A percentile compares a stretch with the other conserved stretches of the same genome.
Conservation (phyloP, 257 asterid species). For the Cruciata laevipes region DNA sequence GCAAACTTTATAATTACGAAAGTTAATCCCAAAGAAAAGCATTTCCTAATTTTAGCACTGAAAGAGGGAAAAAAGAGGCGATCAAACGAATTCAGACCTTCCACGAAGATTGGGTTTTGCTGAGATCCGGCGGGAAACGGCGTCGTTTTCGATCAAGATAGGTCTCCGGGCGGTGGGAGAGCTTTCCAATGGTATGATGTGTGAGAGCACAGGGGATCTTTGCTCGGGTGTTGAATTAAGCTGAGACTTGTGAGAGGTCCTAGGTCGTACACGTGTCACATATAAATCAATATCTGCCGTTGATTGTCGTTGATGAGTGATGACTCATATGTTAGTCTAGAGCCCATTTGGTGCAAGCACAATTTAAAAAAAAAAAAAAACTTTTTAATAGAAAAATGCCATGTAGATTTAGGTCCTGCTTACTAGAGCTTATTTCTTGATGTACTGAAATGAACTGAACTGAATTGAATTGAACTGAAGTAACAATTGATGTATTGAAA, state of each 20-base stretch:
- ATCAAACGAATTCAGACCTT: slow-evolving; percentile 10
- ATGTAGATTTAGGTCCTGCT: too few species aligned
- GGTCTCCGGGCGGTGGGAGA: not conserved
- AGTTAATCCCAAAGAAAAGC: not conserved
- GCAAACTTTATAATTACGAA: not conserved
- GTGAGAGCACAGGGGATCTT: slow-evolving; percentile 39
- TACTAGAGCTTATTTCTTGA: too few species aligned
- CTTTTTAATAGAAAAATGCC: too few species aligned
- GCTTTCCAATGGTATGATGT: slow-evolving; percentile 12
- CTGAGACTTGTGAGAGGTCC: not conserved
- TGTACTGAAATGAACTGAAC: too few species aligned
- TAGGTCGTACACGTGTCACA: slow-evolving; percentile 9
- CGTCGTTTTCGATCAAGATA: slow-evolving; percentile 10
- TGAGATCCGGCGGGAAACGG: slow-evolving; percentile 14
- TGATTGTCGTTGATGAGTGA: not conserved
- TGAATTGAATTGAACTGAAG: too few species aligned
- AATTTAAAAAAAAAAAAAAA: too few species aligned
- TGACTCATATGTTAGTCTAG: too few species aligned
- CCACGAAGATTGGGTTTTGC: slow-evolving; percentile 16
- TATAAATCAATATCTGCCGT: slow-evolving; percentile 5
- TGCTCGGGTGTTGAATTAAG: slow-evolving; percentile 23
- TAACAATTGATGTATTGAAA: too few species aligned
- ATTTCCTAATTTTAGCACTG: not conserved
- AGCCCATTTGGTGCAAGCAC: too few species aligned
- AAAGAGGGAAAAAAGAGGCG: not conserved